Evolutionary conservation across 139 green algal species (phyloP).

Genomic region (Microglena sp.): DNA sequence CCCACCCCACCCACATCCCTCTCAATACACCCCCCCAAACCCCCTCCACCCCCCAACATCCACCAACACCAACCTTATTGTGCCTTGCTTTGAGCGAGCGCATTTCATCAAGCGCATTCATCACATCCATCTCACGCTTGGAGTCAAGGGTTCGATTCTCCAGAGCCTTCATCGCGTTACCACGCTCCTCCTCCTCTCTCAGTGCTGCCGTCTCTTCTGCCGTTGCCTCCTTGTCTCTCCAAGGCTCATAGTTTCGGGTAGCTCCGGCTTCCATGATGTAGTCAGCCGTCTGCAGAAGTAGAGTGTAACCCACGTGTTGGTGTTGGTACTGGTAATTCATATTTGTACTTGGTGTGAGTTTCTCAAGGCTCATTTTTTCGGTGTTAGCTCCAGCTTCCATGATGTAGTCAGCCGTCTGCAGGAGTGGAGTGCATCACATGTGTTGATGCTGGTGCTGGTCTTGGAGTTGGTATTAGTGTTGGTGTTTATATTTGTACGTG

Average conservation of each 20-base stretch:
- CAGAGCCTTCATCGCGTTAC: constrained; percentile 92
- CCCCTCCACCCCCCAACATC: no score
- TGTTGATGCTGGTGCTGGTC: no score
- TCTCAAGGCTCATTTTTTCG: constrained; percentile 96
- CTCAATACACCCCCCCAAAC: background rate
- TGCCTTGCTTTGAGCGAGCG: constrained; percentile 52
- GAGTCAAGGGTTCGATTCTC: constrained; percentile 89
- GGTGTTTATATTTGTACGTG: no score
- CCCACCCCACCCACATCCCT: background rate
- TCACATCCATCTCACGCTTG: constrained; percentile 95
- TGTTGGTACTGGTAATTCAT: no score
- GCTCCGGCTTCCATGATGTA: constrained; percentile 90
- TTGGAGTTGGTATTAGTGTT: no score
- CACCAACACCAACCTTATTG: no score
- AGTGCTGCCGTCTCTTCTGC: constrained; percentile 27
- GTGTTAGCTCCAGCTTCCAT: constrained; percentile 81
- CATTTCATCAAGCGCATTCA: constrained; percentile 91
- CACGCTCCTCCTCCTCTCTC: constrained; percentile 82
- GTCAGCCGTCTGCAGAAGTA: constrained; percentile 87
- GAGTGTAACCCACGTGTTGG: no score
- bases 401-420: constrained; percentile 89
- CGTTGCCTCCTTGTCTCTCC: constrained; percentile 47
- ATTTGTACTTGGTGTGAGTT: no score
- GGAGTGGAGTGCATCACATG: no score
- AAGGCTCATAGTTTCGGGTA: constrained; percentile 91